A percentile compares a stretch with the other conserved stretches of the same genome.
Evolutionary conservation across 306 rosid species (phyloP).

Genomic region (Arachis hypogaea): DNA sequence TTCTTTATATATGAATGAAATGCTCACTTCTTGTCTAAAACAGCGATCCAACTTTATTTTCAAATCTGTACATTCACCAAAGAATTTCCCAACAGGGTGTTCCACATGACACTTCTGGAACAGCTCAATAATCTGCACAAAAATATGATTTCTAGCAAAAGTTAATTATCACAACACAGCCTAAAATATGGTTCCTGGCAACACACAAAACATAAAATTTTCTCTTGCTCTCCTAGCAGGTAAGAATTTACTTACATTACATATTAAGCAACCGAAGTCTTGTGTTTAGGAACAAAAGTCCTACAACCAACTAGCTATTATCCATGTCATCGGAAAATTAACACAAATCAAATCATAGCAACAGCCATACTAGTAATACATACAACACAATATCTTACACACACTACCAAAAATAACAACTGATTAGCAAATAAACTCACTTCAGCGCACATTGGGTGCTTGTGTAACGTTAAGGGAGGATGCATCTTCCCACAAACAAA

Average conservation of each 20-base stretch:
- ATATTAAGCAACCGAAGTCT: neutral
- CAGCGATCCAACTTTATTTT: constrained; percentile 92
- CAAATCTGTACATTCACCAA: constrained; percentile 88
- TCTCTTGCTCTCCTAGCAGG: neutral
- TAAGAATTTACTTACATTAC: neutral
- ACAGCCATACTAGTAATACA: neutral
- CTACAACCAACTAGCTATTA: constrained; percentile 5
- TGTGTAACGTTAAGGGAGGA: constrained; percentile 92
- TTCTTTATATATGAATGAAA: neutral
- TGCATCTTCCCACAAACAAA: constrained; percentile 61
- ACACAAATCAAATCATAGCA: constrained; percentile 7
- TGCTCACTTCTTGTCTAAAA: constrained; percentile 83
- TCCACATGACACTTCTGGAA: constrained; percentile 86
- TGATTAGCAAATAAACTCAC: constrained; percentile 54
- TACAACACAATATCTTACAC: constrained; percentile 12
- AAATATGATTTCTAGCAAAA: neutral
- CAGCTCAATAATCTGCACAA: constrained; percentile 68
- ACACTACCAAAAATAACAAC: neutral
- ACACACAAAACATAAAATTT: neutral
- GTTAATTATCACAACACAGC: neutral
- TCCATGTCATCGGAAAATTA: neutral
- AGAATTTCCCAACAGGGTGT: constrained; percentile 77
- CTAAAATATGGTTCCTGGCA: neutral
- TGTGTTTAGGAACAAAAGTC: constrained; percentile 29
- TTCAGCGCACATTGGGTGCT: constrained; percentile 90